A percentile compares a stretch with the other conserved stretches of the same genome.
Conservation (phyloP, 140 eudicot genomes). For the Senecio squalidus region DNA sequence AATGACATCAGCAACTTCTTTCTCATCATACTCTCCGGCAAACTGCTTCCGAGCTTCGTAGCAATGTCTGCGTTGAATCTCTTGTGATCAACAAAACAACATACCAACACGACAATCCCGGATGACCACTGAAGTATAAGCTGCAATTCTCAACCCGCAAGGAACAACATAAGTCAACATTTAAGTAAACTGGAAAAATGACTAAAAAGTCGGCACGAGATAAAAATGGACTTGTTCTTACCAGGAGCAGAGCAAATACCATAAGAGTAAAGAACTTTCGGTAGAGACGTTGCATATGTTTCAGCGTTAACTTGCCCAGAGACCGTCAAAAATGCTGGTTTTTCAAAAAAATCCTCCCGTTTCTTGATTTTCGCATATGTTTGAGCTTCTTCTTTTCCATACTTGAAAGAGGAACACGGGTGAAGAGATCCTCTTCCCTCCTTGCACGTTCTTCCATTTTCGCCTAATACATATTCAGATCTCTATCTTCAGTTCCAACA, state of each 20-base stretch:
- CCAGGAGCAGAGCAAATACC: constrained; percentile 88
- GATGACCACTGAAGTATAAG: constrained; percentile 98
- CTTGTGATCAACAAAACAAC: constrained; percentile 80
- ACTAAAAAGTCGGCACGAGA: constrained; percentile 16
- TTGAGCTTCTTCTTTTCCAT: too few species aligned
- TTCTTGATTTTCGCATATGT: too few species aligned
- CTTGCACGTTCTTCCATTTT: too few species aligned
- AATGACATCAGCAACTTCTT: constrained; percentile 57
- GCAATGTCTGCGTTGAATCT: constrained; percentile 54
- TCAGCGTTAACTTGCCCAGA: too few species aligned
- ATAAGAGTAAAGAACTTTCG: constrained; percentile 81
- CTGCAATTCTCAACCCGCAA: constrained; percentile 49
- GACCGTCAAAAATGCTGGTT: too few species aligned
- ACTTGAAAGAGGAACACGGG: too few species aligned
- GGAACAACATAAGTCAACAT: too few species aligned
- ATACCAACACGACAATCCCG: constrained; percentile 81
- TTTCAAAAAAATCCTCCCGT: too few species aligned
- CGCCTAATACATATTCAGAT: constrained; percentile 26
- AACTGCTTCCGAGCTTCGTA: constrained; percentile 90
- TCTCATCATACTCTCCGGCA: constrained; percentile 97
- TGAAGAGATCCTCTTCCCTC: too few species aligned
- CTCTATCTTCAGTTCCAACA: too few species aligned
- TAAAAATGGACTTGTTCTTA: constrained; percentile 30
- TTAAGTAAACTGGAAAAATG: constrained; percentile 10
- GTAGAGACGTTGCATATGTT: too few species aligned